Base-by-base conservation (phyloP, 2,329 filamentous ascomycete species). In the Knoxdaviesia capensis region DNA sequence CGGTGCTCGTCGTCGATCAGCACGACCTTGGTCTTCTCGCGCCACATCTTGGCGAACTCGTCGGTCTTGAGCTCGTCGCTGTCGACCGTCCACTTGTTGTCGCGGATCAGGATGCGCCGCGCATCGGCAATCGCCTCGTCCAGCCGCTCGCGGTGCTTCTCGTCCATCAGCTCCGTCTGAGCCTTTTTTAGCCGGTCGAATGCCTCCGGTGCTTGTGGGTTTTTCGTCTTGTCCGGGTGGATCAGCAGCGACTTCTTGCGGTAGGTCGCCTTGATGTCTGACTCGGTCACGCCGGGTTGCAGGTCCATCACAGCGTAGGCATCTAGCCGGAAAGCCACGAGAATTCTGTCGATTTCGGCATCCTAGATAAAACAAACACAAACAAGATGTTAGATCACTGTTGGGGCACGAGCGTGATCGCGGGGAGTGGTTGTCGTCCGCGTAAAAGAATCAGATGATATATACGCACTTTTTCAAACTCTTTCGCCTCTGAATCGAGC, bases 221-320 rank as follows among this genome's bases (percentile, higher is more conserved):
- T 96, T 54, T 77, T 77, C 44, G 90, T 94, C 61, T 98, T 98
- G 66, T 98, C 90, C 6, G 90, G 90, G 65, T 98, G 90, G 65
- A 98, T 96, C 40, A 98, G 77, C 44, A 98, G 78, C n/a, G 90
- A 98, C 61, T 94, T 96, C 53, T 85, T 87, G 66, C 90, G 87
- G 64, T 96, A 98, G 50, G 74, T 74, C 51, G 79, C 67, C 63
- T 94, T 96, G 68, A 98, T 96, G 63, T 96, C 90, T 45, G 84
- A 87, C 52, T 96, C 88, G 43, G 90, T 77, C 20, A 96, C 85
- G 55, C 90, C 90, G 4, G 90, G 90, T 58, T 94, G 86, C 38
- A 98, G 80, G 59, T 92, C 90, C 38, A 98, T 78, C 40, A 98
- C 85, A 41, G 88, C 84, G 59, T 98, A 98, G 51, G 71, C 71